A percentile compares a stretch with the other conserved stretches of the same genome.
These are phyloP conservation scores for Suhomyces panamericanus DNA, from an alignment of 1,139 yeast species.

Conservation along the genomic window DNA sequence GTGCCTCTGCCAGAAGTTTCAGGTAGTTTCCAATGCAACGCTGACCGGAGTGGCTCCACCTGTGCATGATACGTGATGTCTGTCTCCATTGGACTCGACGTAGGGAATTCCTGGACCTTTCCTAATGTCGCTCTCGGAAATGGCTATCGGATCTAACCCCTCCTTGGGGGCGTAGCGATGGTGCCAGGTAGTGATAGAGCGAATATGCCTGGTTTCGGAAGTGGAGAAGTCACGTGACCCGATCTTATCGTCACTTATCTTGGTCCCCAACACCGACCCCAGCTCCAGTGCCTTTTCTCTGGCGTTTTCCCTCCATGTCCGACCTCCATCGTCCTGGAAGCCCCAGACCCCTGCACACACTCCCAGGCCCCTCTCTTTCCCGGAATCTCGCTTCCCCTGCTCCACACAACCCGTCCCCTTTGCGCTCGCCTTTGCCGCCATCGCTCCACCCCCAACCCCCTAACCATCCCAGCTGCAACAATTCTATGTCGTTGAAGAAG, in stretches of 20 bases:
- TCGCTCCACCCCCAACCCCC: background rate
- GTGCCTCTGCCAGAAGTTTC: too few relatives aligned
- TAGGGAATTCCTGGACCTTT: too few relatives aligned
- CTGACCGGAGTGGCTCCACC: too few relatives aligned
- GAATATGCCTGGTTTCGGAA: slow-evolving; percentile 1
- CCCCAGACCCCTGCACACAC: background rate
- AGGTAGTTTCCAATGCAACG: too few relatives aligned
- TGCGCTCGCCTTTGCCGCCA: background rate
- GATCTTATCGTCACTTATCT: slow-evolving; percentile 7
- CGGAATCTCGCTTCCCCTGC: background rate
- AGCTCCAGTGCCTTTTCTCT: background rate
- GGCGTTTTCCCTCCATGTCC: background rate
- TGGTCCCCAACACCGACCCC: background rate
- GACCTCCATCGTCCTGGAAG: background rate
- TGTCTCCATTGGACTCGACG: too few relatives aligned
- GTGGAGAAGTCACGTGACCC: slow-evolving; percentile 9
- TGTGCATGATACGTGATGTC: too few relatives aligned
- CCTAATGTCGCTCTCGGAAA: too few relatives aligned
- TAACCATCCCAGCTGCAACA: background rate
- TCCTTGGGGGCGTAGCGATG: background rate
- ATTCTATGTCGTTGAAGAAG: slow-evolving; percentile 12
- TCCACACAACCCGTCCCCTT: background rate
- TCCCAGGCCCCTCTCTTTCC: background rate
- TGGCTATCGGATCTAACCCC: too few relatives aligned
- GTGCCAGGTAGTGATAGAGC: too few relatives aligned